A percentile compares a stretch with the other conserved stretches of the same genome.
These are phyloP conservation scores for Tricholoma saponaceum DNA, from an alignment of 768 basidiomycete species.

Conservation along the genomic window DNA sequence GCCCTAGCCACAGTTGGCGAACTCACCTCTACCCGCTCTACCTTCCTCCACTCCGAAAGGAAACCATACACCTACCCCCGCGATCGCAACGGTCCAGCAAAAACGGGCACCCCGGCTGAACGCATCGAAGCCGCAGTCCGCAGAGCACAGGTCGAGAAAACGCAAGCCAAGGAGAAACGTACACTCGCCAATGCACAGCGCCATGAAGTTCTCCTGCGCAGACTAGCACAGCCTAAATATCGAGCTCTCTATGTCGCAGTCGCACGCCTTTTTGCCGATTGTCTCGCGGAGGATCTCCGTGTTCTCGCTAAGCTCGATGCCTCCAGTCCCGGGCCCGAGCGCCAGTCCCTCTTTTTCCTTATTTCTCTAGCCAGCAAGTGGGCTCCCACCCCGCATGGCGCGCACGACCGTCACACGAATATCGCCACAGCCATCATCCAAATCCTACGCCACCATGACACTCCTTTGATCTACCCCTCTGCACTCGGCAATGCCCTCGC, in stretches of 20 bases:
- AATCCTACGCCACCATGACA: conserved; percentile 41
- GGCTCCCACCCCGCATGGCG: conserved; percentile 56
- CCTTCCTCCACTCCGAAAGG: conserved; percentile 26
- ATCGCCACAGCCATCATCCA: conserved; percentile 60
- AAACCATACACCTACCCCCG: conserved; percentile 9
- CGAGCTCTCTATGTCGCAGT: conserved; percentile 62
- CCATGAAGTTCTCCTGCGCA: conserved; percentile 34
- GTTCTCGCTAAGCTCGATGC: conserved; percentile 32
- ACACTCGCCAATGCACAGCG: conserved; percentile 16
- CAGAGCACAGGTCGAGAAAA: conserved; percentile 14
- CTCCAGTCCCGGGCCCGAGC: conserved; percentile 28
- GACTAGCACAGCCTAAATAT: conserved; percentile 45
- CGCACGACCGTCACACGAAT: conserved; percentile 63
- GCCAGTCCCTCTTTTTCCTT: conserved; percentile 29
- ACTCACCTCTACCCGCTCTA: conserved; percentile 27
- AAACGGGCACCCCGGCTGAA: conserved; percentile 13
- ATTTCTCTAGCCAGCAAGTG: conserved; percentile 65
- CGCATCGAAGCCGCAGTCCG: conserved; percentile 20
- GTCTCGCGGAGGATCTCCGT: conserved; percentile 44
- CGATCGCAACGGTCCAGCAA: conserved; percentile 3
- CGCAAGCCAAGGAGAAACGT: conserved; percentile 21
- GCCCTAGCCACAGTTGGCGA: conserved; percentile 53
- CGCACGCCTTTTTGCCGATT: conserved; percentile 54
- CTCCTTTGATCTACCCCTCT: conserved; percentile 22
- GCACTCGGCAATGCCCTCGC: conserved; percentile 27